Percentiles rank a stretch among this genome's conserved stretches.
These are phyloP conservation scores for Fagopyrum esculentum DNA, from an alignment of 148 eudicot species.

Conservation along the genomic window DNA sequence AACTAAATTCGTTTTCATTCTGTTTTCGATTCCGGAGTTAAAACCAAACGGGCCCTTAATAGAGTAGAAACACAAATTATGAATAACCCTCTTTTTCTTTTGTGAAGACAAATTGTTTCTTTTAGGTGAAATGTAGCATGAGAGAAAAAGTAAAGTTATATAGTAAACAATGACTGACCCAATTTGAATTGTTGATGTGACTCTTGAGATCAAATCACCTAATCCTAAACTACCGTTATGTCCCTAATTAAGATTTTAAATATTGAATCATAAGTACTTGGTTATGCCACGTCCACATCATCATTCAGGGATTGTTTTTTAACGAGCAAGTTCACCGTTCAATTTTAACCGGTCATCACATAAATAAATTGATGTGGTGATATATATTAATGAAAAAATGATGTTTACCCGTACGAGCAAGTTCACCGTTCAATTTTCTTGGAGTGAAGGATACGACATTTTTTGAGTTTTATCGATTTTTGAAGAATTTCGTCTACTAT, in stretches of 20 bases:
- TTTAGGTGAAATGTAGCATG: background rate
- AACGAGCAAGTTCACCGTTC: background rate
- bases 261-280: background rate
- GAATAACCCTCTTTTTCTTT: background rate
- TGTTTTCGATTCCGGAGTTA: too few species aligned
- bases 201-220: background rate
- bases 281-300: background rate
- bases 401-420: too few species aligned
- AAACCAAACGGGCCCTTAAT: too few species aligned
- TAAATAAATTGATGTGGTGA: too few species aligned
- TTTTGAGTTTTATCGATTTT: too few species aligned
- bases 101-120: background rate
- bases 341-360: too few species aligned
- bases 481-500: too few species aligned
- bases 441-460: too few species aligned
- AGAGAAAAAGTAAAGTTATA: background rate
- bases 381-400: background rate
- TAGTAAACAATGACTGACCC: background rate
- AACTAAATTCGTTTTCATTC: too few species aligned
- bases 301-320: background rate
- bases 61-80: too few species aligned
- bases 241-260: background rate
- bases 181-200: slow-evolving; percentile 1
- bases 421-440: too few species aligned
- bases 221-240: slow-evolving; percentile 1